Base-by-base conservation (phyloP, 768 basidiomycete genomes). In the Cytidiella melzeri region DNA sequence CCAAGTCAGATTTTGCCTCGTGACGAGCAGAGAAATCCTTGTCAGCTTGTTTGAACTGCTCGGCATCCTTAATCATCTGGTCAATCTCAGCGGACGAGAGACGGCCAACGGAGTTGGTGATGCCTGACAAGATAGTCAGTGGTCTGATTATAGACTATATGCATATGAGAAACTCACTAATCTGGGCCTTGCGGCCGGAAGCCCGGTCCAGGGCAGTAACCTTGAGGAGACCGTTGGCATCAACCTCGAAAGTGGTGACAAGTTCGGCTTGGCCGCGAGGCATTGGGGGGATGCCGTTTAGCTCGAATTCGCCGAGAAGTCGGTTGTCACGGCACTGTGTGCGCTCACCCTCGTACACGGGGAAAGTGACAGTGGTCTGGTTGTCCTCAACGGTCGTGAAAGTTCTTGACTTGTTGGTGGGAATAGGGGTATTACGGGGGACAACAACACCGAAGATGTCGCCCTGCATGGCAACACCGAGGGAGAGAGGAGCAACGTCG, bases 331-430 rank as follows among this genome's bases (percentile, higher is more conserved):
- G 90, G 78, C 96, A 99, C 66, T 98, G 95, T 27, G 95, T 98
- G 58, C 96, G 93, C 75, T 99, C 96, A 66, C 96, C 96, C 80
- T 99, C 96, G 73, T 99, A 98, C 82, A 99, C 96, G 61, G 96
- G 96, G 92, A 98, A 99, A 57, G 95, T 97, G 74, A 99, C 96
- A 54, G 91, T 95, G 54, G 96, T 99, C 74, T 98, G 96, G 80
- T 98, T 99, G 79, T 99, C 96, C 81, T 99, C 96, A 56, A 99
- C 96, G 47, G 96, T 99, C 60, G 96, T 99, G 81, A 99, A 99
- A 44, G 89, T 90, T 65, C 96, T 81, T 34, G 92, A 94, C 76
- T 98, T 99, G 84, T 94, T 98, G 67, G 95, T 93, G 50, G 96
- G 96, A 70, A 99, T 98, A 62, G 95, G 92, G 57, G 96, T 98